A percentile compares a stretch with the other conserved stretches of the same genome.
These are phyloP conservation scores for Rachicladosporium sp. DNA, from an alignment of 2,329 filamentous ascomycete species.

Conservation along the genomic window DNA sequence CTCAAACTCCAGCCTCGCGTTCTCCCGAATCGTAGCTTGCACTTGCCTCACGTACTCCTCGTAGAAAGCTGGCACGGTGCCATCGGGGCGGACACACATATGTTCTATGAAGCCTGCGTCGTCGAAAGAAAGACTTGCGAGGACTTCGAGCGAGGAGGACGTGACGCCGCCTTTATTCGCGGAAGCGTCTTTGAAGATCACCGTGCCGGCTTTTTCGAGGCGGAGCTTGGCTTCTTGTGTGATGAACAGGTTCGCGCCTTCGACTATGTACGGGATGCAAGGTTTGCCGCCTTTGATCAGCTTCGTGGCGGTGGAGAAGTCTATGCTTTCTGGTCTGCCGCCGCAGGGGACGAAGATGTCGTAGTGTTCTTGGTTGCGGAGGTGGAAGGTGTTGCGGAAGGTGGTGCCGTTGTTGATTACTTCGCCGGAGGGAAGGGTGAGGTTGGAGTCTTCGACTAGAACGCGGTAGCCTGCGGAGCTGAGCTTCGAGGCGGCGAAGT, in stretches of 20 bases:
- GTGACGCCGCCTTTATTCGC: constrained; percentile 99
- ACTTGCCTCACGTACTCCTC: constrained; percentile 83
- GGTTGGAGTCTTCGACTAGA: constrained; percentile 77
- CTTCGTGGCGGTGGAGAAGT: constrained; percentile 73
- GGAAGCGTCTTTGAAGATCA: constrained; percentile 94
- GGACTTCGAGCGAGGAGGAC: constrained; percentile 88
- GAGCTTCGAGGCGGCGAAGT: constrained; percentile 76
- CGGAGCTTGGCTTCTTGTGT: constrained; percentile 95
- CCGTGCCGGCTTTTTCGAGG: constrained; percentile 85
- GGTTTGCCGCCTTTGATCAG: constrained; percentile 84
- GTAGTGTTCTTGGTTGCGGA: constrained; percentile 55
- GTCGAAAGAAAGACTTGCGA: constrained; percentile 89
- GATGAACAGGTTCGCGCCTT: constrained; percentile 97
- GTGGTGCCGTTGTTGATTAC: constrained; percentile 78
- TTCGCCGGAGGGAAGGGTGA: constrained; percentile 80
- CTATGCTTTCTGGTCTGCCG: constrained; percentile 91
- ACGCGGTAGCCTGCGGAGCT: constrained; percentile 83
- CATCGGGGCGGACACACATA: constrained; percentile 78
- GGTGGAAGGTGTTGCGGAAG: constrained; percentile 96
- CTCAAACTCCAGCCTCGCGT: constrained; percentile 89
- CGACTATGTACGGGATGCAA: constrained; percentile 85
- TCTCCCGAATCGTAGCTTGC: constrained; percentile 79
- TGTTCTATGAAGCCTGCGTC: constrained; percentile 77
- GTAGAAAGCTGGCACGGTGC: constrained; percentile 80
- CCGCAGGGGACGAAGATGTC: constrained; percentile 94